Base-by-base conservation (phyloP, 73 alveolate genomes). In the Effrenium voratum region DNA sequence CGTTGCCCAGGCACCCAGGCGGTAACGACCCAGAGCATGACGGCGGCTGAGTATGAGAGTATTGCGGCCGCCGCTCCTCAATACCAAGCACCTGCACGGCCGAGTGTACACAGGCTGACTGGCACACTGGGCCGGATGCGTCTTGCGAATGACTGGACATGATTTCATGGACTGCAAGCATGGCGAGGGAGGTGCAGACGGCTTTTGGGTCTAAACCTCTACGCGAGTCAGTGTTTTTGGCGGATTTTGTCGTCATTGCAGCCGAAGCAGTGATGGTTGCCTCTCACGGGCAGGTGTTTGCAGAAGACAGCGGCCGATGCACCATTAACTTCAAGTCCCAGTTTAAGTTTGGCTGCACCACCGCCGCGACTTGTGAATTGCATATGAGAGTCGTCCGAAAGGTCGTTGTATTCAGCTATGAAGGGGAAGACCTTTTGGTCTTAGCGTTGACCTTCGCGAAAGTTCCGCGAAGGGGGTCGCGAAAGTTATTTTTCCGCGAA, bases 121-220 rank as follows among this genome's bases (percentile, higher is more conserved):
- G 88, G 88, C n/a, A n/a, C n/a, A 90, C 87, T 90, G 97, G 97
- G 97, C 97, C 28, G 97, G 97, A 45, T 90, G 97, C 32, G 97
- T 90, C 75, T 50, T 90, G 59, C 76, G 97, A 41, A 70, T 90
- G 97, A 76, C 97, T 46, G 97, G 97, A 0, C 97, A 90, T 32
- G 97, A 90, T 41, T 70, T 90, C 55, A 90, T 90, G 97, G 97
- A 90, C 43, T 90, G n/a, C 75, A 68, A 66, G 55, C 76, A 90
- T 46, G 97, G 97, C 86, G 88, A 68, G 97, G 97, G 97, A 36
- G 97, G 97, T 46, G 87, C 88, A n/a, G 97, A 90, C 68, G 97
- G 97, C 76, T 90, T 87, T 34, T 70, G 66, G 52, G 94, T 68
- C 52, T 73, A 70, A 66, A 88, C 52, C 44, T 15, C 68, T 32